Conservation (phyloP, 176 grass and related monocot species). For the Oryza meridionalis region DNA sequence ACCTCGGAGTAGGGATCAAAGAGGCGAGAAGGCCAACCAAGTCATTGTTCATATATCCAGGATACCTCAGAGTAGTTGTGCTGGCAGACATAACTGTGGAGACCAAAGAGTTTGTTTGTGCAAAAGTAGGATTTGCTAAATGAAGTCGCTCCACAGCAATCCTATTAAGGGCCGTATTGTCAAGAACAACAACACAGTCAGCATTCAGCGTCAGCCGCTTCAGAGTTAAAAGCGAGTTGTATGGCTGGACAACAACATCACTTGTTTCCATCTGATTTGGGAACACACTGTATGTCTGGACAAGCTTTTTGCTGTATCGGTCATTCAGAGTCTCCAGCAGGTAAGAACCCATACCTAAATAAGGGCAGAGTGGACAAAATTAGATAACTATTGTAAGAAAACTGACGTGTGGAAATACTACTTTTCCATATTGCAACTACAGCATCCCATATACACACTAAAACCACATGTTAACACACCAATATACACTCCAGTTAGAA, state of each 20-base stretch:
- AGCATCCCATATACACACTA: neutral
- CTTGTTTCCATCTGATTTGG: slow-evolving; percentile 99
- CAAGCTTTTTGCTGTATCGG: slow-evolving; percentile 97
- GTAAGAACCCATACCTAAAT: slow-evolving; percentile 96
- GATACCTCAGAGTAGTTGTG: slow-evolving; percentile 95
- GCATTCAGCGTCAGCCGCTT: slow-evolving; percentile 89
- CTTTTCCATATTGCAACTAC: neutral
- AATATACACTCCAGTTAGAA: neutral
- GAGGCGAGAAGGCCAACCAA: slow-evolving; percentile 95
- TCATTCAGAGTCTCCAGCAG: slow-evolving; percentile 97
- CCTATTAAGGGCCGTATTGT: slow-evolving; percentile 97
- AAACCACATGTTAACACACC: neutral
- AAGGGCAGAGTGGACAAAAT: slow-evolving; percentile 18
- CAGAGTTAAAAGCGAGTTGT: slow-evolving; percentile 93
- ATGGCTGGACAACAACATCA: slow-evolving; percentile 99
- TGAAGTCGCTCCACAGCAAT: slow-evolving; percentile 97
- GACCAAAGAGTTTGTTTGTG: slow-evolving; percentile 96
- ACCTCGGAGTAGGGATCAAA: slow-evolving; percentile 93
- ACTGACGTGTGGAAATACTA: too few relatives aligned
- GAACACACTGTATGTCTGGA: slow-evolving; percentile 98
- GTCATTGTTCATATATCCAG: slow-evolving; percentile 99
- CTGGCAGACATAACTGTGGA: slow-evolving; percentile 99
- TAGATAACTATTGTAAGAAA: neutral
- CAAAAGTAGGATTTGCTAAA: slow-evolving; percentile 94
- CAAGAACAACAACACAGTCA: slow-evolving; percentile 98